These are phyloP conservation scores for Heterobasidion parviporum DNA, from an alignment of 1,284 basidiomycete genomes.

Conservation along the genomic window DNA sequence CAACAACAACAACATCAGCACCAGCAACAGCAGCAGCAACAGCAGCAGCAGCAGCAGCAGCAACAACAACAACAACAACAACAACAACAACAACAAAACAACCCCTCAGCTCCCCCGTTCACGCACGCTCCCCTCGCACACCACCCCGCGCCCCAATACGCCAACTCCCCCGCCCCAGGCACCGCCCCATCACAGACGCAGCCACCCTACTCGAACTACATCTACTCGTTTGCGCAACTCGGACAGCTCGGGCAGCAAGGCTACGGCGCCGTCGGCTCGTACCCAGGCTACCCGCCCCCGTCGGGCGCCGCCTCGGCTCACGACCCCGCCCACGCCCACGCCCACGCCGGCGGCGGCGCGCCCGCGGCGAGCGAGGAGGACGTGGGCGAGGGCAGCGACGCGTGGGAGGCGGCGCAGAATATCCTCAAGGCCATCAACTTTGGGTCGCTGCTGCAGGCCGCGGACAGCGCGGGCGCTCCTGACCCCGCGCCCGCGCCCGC, in stretches of 20 bases:
- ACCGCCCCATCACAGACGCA: slow-evolving; percentile 8
- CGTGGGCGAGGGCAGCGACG: slow-evolving; percentile 40
- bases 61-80: slow-evolving; percentile 14
- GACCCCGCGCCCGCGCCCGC: neutral
- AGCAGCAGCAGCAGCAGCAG: slow-evolving; percentile 14
- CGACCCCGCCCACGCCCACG: neutral
- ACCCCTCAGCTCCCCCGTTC: slow-evolving; percentile 44
- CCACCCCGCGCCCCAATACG: slow-evolving; percentile 3
- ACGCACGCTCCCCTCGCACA: slow-evolving; percentile 44
- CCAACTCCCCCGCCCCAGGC: slow-evolving; percentile 7
- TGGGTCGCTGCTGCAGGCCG: slow-evolving; percentile 35
- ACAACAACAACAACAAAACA: neutral
- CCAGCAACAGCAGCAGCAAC: slow-evolving; percentile 13
- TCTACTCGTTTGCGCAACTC: slow-evolving; percentile 14
- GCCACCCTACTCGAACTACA: slow-evolving; percentile 15
- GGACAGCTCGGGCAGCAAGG: neutral
- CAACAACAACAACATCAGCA: slow-evolving; percentile 14
- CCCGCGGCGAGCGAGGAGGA: slow-evolving; percentile 19
- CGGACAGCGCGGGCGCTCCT: neutral
- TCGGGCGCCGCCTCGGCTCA: neutral
- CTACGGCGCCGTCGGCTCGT: neutral
- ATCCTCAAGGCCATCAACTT: slow-evolving; percentile 73
- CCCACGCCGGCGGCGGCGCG: neutral
- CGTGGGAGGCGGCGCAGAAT: slow-evolving; percentile 68
- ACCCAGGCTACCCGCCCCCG: neutral